Evolutionary conservation across 2,329 filamentous ascomycete genomes (phyloP).

Genomic region (Seiridium unicorne): DNA sequence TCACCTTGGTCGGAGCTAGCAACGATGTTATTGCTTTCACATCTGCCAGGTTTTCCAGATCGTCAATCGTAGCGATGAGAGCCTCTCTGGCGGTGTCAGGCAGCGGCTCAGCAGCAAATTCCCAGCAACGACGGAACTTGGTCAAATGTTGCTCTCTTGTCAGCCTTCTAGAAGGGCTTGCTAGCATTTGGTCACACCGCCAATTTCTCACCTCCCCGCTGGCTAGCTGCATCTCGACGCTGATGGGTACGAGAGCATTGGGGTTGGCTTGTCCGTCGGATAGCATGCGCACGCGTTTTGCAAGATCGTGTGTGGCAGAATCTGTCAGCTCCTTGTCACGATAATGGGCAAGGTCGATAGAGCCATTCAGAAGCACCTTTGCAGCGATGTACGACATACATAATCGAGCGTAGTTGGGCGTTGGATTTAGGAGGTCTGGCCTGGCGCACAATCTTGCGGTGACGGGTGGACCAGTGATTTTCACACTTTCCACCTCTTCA

Average conservation of each 20-base stretch:
- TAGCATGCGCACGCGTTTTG: slow-evolving; percentile 5
- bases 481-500: slow-evolving; percentile 54
- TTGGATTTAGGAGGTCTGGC: slow-evolving; percentile 4
- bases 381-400: slow-evolving; percentile 10
- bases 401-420: slow-evolving; percentile 9
- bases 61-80: slow-evolving; percentile 7
- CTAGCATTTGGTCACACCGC: slow-evolving; percentile 11
- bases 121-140: slow-evolving; percentile 10
- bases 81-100: neutral
- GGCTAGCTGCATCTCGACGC: slow-evolving; percentile 5
- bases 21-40: neutral
- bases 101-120: slow-evolving; percentile 7
- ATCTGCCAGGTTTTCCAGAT: slow-evolving; percentile 6
- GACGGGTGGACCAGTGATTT: slow-evolving; percentile 16
- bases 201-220: slow-evolving; percentile 1
- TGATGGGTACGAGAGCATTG: slow-evolving; percentile 6
- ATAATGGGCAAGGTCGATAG: slow-evolving; percentile 9
- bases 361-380: slow-evolving; percentile 7
- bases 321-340: slow-evolving; percentile 7
- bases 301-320: slow-evolving; percentile 2
- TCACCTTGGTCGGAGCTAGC: neutral
- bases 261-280: neutral
- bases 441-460: slow-evolving; percentile 5
- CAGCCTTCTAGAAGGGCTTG: slow-evolving; percentile 4
- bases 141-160: slow-evolving; percentile 9